Conservation (phyloP, 345 rosid species). For the Psidium friedrichsthalianum region DNA sequence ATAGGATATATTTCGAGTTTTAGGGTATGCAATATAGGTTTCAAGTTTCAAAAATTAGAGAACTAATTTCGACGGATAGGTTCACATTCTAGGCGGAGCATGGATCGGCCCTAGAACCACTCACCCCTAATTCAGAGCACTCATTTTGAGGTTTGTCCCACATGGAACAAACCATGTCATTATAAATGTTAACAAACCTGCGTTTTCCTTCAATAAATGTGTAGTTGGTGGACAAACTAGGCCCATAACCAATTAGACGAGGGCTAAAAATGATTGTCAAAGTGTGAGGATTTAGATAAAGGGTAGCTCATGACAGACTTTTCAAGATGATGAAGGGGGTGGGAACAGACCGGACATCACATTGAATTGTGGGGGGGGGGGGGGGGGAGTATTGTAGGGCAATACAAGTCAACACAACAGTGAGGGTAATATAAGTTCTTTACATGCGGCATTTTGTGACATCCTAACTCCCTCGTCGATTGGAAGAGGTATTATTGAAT, state of each 20-base stretch:
- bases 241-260: not conserved
- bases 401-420: not conserved
- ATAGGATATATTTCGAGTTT: no score
- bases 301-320: fast-evolving
- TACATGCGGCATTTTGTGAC: not conserved
- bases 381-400: no score
- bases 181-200: fast-evolving
- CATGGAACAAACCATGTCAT: fast-evolving
- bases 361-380: fast-evolving
- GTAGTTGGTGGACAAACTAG: not conserved
- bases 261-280: not conserved
- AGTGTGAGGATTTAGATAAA: fast-evolving
- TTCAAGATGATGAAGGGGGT: fast-evolving
- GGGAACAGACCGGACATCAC: fast-evolving
- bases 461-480: not conserved
- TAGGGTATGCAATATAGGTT: no score
- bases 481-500: not conserved
- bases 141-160: not conserved
- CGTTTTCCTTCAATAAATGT: not conserved
- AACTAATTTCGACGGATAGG: no score
- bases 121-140: no score
- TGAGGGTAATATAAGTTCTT: not conserved
- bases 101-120: no score
- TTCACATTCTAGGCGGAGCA: no score
- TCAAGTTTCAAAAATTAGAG: no score